Conservation (phyloP, 2,329 filamentous ascomycete species). For the Ascochyta lentis region DNA sequence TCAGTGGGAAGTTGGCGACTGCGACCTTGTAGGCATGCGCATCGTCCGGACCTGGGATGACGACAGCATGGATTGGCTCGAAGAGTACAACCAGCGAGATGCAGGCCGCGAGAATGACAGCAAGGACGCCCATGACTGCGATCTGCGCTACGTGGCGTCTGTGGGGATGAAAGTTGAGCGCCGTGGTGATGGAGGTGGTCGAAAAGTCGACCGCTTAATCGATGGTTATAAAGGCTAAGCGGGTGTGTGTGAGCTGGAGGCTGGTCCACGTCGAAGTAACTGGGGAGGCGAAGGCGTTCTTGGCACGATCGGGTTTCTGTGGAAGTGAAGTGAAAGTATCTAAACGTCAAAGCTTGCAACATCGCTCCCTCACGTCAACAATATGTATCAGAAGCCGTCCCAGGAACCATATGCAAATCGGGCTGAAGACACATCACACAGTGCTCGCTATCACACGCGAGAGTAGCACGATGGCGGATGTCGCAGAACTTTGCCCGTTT, state of each 20-base stretch:
- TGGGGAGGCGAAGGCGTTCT: slow-evolving; percentile 1
- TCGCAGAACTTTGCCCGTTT: slow-evolving; percentile 2
- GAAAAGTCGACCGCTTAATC: slow-evolving; percentile 6
- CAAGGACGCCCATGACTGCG: slow-evolving; percentile 6
- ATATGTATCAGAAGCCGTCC: not conserved
- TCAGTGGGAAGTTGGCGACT: slow-evolving; percentile 24
- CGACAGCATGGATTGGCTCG: slow-evolving; percentile 11
- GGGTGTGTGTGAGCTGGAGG: not conserved
- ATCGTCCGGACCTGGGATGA: slow-evolving; percentile 23
- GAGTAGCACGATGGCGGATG: slow-evolving; percentile 9
- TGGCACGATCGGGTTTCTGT: not conserved
- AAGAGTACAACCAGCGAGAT: slow-evolving; percentile 1
- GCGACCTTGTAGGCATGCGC: slow-evolving; percentile 25
- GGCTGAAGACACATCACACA: not conserved
- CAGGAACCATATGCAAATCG: too few species aligned
- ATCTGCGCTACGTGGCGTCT: slow-evolving; percentile 3
- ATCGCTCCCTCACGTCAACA: not conserved
- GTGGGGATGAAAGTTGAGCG: not conserved
- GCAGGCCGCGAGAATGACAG: slow-evolving; percentile 1
- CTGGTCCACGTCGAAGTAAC: not conserved
- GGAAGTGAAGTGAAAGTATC: slow-evolving; percentile 5
- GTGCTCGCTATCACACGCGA: slow-evolving; percentile 3
- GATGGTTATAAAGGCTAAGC: not conserved
- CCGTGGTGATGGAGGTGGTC: slow-evolving; percentile 5
- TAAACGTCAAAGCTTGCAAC: not conserved